Evolutionary conservation across 2,329 filamentous ascomycete species (phyloP).

Genomic region (Claviceps maximensis): DNA sequence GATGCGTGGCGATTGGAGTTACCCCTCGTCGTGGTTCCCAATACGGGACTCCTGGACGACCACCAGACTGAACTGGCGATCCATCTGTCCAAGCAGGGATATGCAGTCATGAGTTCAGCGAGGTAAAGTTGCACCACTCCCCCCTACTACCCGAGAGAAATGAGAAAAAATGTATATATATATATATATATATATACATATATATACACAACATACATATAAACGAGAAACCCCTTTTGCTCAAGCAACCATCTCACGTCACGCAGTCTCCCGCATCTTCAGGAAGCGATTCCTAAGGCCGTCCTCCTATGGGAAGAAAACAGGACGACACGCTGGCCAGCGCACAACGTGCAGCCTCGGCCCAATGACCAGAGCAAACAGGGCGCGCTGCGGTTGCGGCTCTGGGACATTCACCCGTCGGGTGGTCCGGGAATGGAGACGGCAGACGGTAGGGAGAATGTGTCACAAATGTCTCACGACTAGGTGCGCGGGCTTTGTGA

Average conservation of each 20-base stretch:
- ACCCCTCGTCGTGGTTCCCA: conserved; percentile 81
- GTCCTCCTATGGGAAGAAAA: conserved; percentile 23
- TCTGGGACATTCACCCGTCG: conserved; percentile 20
- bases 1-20: conserved; percentile 63
- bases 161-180: too few relatives aligned
- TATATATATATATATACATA: too few relatives aligned
- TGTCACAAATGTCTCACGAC: conserved; percentile 25
- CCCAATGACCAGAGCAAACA: not conserved
- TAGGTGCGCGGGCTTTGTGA: conserved; percentile 16
- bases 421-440: conserved; percentile 15
- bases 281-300: conserved; percentile 24
- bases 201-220: too few relatives aligned
- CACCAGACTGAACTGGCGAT: conserved; percentile 82
- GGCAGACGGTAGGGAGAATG: conserved; percentile 24
- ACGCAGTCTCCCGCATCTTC: conserved; percentile 19
- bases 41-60: conserved; percentile 69
- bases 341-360: conserved; percentile 12
- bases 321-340: conserved; percentile 20
- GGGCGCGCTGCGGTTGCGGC: conserved; percentile 15
- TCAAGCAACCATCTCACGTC: not conserved
- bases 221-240: not conserved
- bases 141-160: not conserved
- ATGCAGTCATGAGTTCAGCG: conserved; percentile 58
- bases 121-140: conserved; percentile 32
- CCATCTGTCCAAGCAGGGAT: conserved; percentile 60